phyloP scores from a whole-genome alignment of 2,329 filamentous ascomycete species.

The Fusarium sp. region DNA sequence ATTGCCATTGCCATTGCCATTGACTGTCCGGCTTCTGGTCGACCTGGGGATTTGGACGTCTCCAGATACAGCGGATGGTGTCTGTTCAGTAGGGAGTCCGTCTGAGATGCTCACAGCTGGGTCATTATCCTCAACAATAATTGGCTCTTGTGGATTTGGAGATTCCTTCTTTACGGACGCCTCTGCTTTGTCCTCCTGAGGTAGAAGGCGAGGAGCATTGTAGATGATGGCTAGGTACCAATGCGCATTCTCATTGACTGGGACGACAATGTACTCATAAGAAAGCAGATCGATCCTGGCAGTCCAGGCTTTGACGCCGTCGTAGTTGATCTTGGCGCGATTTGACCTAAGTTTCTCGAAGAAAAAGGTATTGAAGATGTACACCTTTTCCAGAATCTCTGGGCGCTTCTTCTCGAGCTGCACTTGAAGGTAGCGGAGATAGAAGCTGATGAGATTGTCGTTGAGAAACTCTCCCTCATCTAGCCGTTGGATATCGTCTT shows the following conservation, averaged over 20 bases:
- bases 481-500: constrained; percentile 80
- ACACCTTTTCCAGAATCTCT: constrained; percentile 74
- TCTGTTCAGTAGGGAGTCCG: constrained; percentile 35
- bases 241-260: constrained; percentile 88
- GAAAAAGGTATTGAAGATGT: constrained; percentile 95
- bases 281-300: constrained; percentile 85
- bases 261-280: constrained; percentile 91
- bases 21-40: constrained; percentile 17
- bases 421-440: constrained; percentile 80
- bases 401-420: constrained; percentile 69
- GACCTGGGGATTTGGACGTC: constrained; percentile 36
- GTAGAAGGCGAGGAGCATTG: constrained; percentile 79
- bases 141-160: constrained; percentile 22
- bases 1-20: constrained; percentile 19
- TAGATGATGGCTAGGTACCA: constrained; percentile 98
- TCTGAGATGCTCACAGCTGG: constrained; percentile 24
- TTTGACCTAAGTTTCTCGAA: constrained; percentile 81
- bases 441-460: constrained; percentile 92
- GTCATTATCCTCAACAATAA: constrained; percentile 31
- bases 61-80: constrained; percentile 46
- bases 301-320: constrained; percentile 90
- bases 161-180: constrained; percentile 20
- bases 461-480: constrained; percentile 91
- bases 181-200: constrained; percentile 12
- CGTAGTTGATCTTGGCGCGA: constrained; percentile 81